Evolutionary conservation across 2,329 filamentous ascomycete genomes (phyloP), one percentile per base, ranked within the genome.

Genomic region (Botryotinia globosa): DNA sequence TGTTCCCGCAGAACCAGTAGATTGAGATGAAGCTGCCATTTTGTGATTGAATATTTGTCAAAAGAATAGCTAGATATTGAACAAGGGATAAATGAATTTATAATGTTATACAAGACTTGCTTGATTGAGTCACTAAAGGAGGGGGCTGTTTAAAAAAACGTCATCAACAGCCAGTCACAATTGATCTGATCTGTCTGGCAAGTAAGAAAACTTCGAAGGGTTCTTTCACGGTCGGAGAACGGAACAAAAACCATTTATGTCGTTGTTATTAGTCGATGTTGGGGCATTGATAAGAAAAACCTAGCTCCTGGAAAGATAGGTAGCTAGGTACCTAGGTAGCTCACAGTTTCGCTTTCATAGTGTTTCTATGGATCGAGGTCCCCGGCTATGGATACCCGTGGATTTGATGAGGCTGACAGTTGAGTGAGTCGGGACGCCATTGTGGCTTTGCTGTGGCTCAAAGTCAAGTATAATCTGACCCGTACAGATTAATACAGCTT

Each of bases 131-230:
- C 39, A 61, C 45, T 32, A 14, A 54, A 64, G 58, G 29, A 34
- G 22, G 20, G 69, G 48, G 45, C 22, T 14, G 25, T 29, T 25
- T 20, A 4, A 54, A 45, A 54, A 71, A 64, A 65, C 69, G 59
- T 71, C 58, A 71, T 65, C 58, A 66, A 32, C n/a, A 64, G 22
- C 61, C 45, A 66, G 69, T 71, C 37, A 71, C 14, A 56, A 42
- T 64, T 10, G 29, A 62, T 20, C 56, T 10, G 29, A 62, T 20
- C 56, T 42, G 34, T 34, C 34, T 34, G 29, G 25, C 8, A 45
- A 54, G 32, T n/a, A 12, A 54, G 51, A 45, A 44, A 18, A 18
- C 25, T 34, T 44, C 29, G 16, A 62, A 62, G 62, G 22, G 32
- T 39, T 45, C 56, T 44, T 62, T 34, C 20, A 8, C 29, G 9